Base-by-base conservation (phyloP, 192 early-diverging fungal genomes). In the Podila verticillata region DNA sequence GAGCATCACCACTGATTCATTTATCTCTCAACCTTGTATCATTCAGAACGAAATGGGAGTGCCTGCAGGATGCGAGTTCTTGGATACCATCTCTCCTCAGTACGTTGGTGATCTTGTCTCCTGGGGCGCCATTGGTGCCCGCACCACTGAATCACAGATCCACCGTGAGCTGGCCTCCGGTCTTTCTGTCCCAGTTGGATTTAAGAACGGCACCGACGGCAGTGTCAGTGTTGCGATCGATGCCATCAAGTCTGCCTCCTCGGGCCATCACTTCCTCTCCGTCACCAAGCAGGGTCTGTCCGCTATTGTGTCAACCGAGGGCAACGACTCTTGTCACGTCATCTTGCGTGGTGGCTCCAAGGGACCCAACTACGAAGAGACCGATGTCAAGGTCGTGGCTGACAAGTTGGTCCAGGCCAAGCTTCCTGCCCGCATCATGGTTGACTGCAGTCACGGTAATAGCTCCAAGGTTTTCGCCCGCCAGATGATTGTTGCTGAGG, bases 371-470 rank as follows among this genome's bases (percentile, higher is more conserved):
- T 99, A 95, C 85, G 92, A 92, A 28, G 87, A 90, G 36, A 84
- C 88, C 22, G 86, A 93, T 54, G 88, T 98, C 30, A 77, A 86
- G 59, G 75, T 75, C 56, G 88, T 85, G 57, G 85, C 84, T 7
- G 77, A 82, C 64, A 87, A 91, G 65, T 79, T 96, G 60, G 58
- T 74, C 30, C 89, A 88, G 67, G 90, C 91, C 51, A 87, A 84
- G 65, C 72, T 86, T 63, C 83, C 86, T 72, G 48, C 87, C n/a
- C 74, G 85, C 5, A 63, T 99, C 63, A 99, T 99, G 97, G 84
- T 98, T 65, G 97, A 99, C 77, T 96, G 95, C 84, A 95, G 93
- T 62, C 97, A 99, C 85, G 97, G 97, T 30, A 99, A 99, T 88
- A 92, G 89, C 67, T 86, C 81, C 66, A 99, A 99, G 82, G 88